Evolutionary conservation across 805 yeast genomes (phyloP).

Genomic region (Myxozyma udenii): DNA sequence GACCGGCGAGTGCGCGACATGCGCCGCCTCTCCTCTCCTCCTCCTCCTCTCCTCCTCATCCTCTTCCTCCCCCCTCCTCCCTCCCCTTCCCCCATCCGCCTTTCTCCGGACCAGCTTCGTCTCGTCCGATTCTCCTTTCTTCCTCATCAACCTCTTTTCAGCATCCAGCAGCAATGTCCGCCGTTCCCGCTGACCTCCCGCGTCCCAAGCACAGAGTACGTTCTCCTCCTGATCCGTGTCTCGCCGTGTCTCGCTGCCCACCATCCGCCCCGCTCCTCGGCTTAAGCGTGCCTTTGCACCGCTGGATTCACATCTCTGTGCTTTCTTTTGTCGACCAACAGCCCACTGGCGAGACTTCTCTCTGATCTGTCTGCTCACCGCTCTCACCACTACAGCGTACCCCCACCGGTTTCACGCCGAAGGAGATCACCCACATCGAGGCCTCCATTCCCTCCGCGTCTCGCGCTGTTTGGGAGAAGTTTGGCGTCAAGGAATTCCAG

Average conservation of each 20-base stretch:
- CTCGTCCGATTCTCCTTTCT: neutral
- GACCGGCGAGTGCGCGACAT: no score
- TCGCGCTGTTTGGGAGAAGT: slow-evolving; percentile 73
- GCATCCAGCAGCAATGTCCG: no score
- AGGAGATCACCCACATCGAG: slow-evolving; percentile 80
- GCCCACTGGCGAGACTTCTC: no score
- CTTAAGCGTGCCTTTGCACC: no score
- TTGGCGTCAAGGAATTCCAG: slow-evolving; percentile 52
- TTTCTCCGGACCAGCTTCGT: neutral
- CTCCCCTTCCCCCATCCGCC: neutral
- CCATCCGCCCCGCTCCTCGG: no score
- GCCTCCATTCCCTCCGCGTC: slow-evolving; percentile 75
- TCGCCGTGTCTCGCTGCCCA: no score
- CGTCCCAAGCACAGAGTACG: slow-evolving; percentile 29
- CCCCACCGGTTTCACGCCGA: slow-evolving; percentile 86
- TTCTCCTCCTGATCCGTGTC: no score
- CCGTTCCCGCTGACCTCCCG: slow-evolving; percentile 3
- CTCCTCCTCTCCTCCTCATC: slow-evolving; percentile 1
- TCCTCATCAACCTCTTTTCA: no score
- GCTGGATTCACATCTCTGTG: no score
- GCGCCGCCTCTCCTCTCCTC: slow-evolving; percentile 1
- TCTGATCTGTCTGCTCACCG: no score
- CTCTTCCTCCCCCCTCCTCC: neutral
- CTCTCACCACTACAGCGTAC: slow-evolving; percentile 50
- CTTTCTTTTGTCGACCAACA: no score